Evolutionary conservation across 306 rosid genomes (phyloP).

Genomic region (Calophaca sinica): DNA sequence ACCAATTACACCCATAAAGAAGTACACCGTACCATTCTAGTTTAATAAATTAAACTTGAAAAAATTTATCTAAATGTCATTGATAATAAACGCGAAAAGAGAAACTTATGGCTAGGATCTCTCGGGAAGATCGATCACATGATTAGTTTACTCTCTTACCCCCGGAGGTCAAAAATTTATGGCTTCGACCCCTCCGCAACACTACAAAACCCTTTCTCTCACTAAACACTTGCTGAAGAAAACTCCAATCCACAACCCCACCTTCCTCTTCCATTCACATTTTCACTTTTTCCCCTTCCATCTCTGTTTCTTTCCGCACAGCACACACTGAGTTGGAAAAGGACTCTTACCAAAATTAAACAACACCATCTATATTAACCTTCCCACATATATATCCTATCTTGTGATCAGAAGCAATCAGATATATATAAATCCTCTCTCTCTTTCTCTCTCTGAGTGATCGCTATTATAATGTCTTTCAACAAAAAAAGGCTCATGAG

Average conservation of each 20-base stretch:
- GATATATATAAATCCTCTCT: too few relatives aligned
- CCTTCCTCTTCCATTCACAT: not conserved
- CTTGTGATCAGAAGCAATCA: too few relatives aligned
- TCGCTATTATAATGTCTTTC: constrained; percentile 47
- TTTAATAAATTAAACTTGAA: too few relatives aligned
- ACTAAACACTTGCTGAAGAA: not conserved
- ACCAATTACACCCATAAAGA: too few relatives aligned
- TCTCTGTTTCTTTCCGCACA: too few relatives aligned
- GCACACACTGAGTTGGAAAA: not conserved
- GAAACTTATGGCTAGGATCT: too few relatives aligned
- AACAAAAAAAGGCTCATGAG: constrained; percentile 43
- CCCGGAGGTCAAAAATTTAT: not conserved
- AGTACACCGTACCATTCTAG: too few relatives aligned
- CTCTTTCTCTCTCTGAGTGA: too few relatives aligned
- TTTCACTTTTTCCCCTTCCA: not conserved
- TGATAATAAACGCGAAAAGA: too few relatives aligned
- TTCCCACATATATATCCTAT: too few relatives aligned
- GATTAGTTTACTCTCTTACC: not conserved
- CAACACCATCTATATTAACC: not conserved
- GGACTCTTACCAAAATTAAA: not conserved
- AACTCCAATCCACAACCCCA: not conserved
- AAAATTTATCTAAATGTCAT: too few relatives aligned
- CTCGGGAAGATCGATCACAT: not conserved
- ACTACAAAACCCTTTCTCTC: constrained; percentile 3
- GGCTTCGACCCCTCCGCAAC: not conserved